Percentiles rank a stretch among this genome's conserved stretches.
Conservation (phyloP, 73 alveolate genomes). For the Tetrahymena thermophila region DNA sequence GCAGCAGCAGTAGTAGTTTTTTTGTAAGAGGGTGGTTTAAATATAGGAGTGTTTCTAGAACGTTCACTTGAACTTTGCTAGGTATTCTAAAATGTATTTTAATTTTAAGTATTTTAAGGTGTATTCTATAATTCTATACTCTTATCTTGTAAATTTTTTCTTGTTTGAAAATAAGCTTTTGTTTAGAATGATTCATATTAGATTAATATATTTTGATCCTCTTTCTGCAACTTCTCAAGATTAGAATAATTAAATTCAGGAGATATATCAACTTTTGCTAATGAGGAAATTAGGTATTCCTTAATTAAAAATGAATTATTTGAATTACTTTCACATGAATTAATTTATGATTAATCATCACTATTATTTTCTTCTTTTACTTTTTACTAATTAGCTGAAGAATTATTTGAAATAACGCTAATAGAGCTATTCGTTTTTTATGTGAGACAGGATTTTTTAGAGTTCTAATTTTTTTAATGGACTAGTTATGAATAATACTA, state of each 20-base stretch:
- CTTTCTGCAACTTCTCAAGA: not conserved
- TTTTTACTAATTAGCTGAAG: not conserved
- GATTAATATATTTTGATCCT: not conserved
- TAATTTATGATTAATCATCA: not conserved
- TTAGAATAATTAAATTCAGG: not conserved
- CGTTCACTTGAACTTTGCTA: not conserved
- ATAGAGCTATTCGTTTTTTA: not conserved
- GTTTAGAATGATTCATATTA: not conserved
- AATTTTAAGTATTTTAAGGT: not conserved
- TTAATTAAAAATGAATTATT: not conserved
- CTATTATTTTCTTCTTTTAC: not conserved
- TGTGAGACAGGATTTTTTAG: not conserved
- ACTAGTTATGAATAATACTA: not conserved
- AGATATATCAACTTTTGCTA: not conserved
- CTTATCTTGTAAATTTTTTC: not conserved
- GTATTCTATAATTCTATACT: not conserved
- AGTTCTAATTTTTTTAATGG: not conserved
- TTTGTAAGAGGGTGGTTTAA: not conserved
- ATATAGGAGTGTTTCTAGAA: not conserved
- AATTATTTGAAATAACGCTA: not conserved
- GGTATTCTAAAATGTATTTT: not conserved
- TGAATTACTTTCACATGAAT: not conserved
- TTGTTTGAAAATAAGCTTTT: not conserved
- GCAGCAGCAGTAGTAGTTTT: not conserved
- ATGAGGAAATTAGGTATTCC: not conserved